A percentile compares a stretch with the other conserved stretches of the same genome.
Evolutionary conservation across 2,329 filamentous ascomycete genomes (phyloP).

Genomic region (Mollisiaceae sp.): DNA sequence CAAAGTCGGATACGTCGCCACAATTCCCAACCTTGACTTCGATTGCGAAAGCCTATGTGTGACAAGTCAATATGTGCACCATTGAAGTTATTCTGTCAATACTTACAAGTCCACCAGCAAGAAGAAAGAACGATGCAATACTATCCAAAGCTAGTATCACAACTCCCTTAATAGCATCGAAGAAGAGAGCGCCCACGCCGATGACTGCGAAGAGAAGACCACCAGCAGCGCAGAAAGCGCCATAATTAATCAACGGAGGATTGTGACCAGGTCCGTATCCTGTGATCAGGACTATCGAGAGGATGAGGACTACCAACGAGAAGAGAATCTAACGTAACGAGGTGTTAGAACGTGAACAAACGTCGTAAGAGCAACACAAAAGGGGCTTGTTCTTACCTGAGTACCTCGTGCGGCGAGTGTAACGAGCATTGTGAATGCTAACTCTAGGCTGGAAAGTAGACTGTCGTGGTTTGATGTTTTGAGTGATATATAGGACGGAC

Average conservation of each 20-base stretch:
- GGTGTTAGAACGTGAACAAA: background rate
- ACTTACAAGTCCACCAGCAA: conserved; percentile 39
- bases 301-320: conserved; percentile 31
- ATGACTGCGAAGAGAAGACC: conserved; percentile 30
- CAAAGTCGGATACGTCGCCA: background rate
- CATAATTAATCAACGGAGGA: conserved; percentile 34
- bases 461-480: background rate
- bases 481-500: background rate
- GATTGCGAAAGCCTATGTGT: conserved; percentile 35
- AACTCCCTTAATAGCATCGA: conserved; percentile 35
- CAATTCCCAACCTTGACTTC: conserved; percentile 36
- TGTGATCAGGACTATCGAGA: conserved; percentile 36
- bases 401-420: conserved; percentile 30
- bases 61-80: conserved; percentile 9
- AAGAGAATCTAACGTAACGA: conserved; percentile 31
- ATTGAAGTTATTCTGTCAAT: background rate
- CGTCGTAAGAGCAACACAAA: background rate
- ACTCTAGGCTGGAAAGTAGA: background rate
- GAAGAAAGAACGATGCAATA: conserved; percentile 35
- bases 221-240: conserved; percentile 37
- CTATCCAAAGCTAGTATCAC: conserved; percentile 34
- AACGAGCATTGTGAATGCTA: conserved; percentile 33
- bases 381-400: conserved; percentile 2
- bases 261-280: conserved; percentile 26
- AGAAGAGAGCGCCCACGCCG: conserved; percentile 33